Conservation (phyloP, 2,329 filamentous ascomycete species). For the Hyphodiscus sp. region DNA sequence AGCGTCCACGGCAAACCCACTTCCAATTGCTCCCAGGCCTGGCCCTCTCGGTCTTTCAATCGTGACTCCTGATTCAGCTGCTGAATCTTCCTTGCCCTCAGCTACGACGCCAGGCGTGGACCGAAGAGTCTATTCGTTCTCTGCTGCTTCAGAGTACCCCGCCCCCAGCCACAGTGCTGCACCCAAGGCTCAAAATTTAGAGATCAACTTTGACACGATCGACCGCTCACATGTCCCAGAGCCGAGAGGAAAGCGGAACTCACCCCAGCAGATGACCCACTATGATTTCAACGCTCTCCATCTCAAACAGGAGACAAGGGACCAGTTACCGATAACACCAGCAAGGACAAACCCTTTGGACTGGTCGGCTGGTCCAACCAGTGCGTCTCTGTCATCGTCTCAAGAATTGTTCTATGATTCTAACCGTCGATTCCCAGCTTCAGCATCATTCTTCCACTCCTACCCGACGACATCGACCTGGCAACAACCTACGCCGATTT, state of each 20-base stretch:
- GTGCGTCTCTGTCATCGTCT: conserved; percentile 7
- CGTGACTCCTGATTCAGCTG: conserved; percentile 1
- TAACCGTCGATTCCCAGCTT: conserved; percentile 10
- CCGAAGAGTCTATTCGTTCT: conserved; percentile 3
- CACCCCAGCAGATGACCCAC: conserved; percentile 11
- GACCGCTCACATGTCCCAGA: conserved; percentile 18
- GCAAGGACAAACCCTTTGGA: conserved; percentile 6
- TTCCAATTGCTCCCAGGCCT: conserved; percentile 11
- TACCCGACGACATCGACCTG: not conserved
- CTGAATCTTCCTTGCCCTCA: not conserved
- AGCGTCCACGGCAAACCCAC: not conserved
- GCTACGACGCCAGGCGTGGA: conserved; percentile 5
- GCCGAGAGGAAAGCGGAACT: conserved; percentile 2
- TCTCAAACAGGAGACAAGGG: conserved; percentile 9
- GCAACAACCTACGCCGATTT: not conserved
- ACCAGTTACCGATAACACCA: not conserved
- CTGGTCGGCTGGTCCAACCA: conserved; percentile 13
- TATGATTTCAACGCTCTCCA: conserved; percentile 22
- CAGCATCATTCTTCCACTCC: conserved; percentile 3
- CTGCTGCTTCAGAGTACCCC: not conserved
- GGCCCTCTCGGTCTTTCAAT: conserved; percentile 1
- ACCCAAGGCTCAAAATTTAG: not conserved
- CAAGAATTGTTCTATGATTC: conserved; percentile 9
- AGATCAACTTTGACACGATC: conserved; percentile 9
- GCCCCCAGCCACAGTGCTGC: not conserved